These are phyloP conservation scores for Sonneratia alba DNA, from an alignment of 345 rosid species.

Conservation along the genomic window DNA sequence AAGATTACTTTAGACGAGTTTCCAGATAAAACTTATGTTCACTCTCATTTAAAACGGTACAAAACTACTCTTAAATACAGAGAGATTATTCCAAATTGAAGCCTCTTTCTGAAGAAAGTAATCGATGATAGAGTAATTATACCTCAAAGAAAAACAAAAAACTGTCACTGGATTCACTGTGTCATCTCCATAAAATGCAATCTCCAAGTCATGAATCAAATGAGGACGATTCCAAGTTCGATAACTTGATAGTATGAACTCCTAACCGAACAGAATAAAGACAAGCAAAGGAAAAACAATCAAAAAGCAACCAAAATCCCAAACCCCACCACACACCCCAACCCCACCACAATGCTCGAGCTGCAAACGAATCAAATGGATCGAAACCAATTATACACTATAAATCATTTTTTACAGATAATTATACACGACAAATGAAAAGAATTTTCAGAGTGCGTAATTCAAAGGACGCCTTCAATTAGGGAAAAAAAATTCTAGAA, in stretches of 20 bases:
- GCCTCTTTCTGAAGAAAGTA: neutral
- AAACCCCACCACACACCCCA: no score
- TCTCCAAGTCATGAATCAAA: neutral
- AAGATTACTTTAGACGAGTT: neutral
- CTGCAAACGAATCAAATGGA: slow-evolving; percentile 13
- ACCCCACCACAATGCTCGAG: neutral
- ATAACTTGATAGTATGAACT: neutral
- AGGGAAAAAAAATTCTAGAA: slow-evolving; percentile 19
- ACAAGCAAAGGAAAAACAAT: neutral
- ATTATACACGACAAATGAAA: neutral
- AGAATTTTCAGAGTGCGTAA: slow-evolving; percentile 21
- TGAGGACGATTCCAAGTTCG: neutral
- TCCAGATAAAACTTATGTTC: neutral
- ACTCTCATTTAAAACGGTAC: neutral
- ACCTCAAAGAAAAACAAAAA: slow-evolving; percentile 1
- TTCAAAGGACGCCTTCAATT: slow-evolving; percentile 25
- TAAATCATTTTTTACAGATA: neutral
- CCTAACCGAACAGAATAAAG: neutral
- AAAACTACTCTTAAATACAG: neutral
- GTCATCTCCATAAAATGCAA: neutral
- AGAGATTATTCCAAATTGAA: neutral
- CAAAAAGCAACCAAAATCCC: neutral
- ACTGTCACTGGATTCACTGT: slow-evolving; percentile 4
- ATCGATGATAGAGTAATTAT: neutral
- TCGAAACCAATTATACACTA: neutral